Percentiles rank a stretch among this genome's conserved stretches.
Conservation (phyloP, 345 rosid genomes). For the Streptanthus diversifolius region DNA sequence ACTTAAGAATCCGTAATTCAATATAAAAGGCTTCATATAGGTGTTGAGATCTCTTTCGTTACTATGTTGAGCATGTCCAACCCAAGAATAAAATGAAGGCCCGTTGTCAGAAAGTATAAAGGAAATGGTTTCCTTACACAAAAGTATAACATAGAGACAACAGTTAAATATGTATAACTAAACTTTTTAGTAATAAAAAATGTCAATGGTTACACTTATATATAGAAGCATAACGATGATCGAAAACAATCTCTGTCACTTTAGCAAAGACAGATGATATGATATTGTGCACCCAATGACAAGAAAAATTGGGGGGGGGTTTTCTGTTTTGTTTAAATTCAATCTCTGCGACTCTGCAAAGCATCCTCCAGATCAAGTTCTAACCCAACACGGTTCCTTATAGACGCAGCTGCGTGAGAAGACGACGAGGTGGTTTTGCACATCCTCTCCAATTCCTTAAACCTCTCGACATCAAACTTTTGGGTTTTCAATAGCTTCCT, state of each 20-base stretch:
- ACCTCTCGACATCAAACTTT: conserved; percentile 63
- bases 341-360: conserved; percentile 42
- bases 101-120: not conserved
- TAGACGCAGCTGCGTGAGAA: conserved; percentile 50
- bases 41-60: not conserved
- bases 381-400: conserved; percentile 56
- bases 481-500: conserved; percentile 59
- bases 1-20: not conserved
- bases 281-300: not conserved
- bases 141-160: not conserved
- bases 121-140: too few relatives aligned
- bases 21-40: not conserved
- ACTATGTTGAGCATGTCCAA: not conserved
- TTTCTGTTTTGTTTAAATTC: not conserved
- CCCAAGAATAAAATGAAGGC: not conserved
- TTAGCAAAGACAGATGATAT: not conserved
- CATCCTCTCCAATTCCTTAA: conserved; percentile 59
- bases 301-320: not conserved
- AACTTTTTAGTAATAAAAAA: not conserved
- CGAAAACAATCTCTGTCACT: not conserved
- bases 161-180: not conserved
- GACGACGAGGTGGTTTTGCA: conserved; percentile 49
- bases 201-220: not conserved
- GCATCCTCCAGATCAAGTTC: conserved; percentile 76
- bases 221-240: not conserved